Conservation (phyloP, 352 stramenopile genomes). For the Phytophthora aleatoria region DNA sequence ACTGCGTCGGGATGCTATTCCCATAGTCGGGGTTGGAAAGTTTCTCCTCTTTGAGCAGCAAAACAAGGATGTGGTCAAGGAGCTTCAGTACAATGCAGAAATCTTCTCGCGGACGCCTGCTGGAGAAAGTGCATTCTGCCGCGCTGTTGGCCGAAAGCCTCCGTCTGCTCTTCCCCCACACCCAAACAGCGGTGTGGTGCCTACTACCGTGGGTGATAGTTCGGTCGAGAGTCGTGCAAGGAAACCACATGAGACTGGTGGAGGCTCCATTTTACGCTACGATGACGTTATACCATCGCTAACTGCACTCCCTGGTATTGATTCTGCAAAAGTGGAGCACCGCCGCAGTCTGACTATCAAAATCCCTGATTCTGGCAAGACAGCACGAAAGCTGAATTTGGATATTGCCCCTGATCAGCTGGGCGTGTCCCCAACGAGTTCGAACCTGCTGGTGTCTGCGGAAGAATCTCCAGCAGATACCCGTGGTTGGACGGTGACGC, state of each 20-base stretch:
- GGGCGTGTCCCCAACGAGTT: conserved; percentile 43
- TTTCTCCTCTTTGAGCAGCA: conserved; percentile 90
- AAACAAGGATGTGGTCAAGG: conserved; percentile 92
- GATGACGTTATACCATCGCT: conserved; percentile 36
- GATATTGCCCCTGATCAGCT: conserved; percentile 42
- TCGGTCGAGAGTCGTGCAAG: conserved; percentile 10
- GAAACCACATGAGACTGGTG: conserved; percentile 18
- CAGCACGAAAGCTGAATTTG: conserved; percentile 31
- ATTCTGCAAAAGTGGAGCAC: conserved; percentile 20
- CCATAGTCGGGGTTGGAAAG: conserved; percentile 74
- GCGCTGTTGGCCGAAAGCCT: conserved; percentile 66
- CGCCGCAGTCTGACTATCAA: conserved; percentile 35
- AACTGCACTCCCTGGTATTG: conserved; percentile 11
- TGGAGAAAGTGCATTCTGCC: conserved; percentile 78
- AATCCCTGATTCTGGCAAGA: conserved; percentile 29
- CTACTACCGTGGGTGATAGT: conserved; percentile 12
- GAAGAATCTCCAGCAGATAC: conserved; percentile 75
- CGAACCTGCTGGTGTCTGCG: conserved; percentile 67
- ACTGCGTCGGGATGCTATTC: conserved; percentile 69
- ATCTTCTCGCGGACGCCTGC: conserved; percentile 73
- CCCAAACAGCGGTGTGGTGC: conserved; percentile 25
- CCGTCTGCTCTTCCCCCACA: conserved; percentile 53
- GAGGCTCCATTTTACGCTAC: conserved; percentile 20
- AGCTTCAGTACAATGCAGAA: conserved; percentile 88
- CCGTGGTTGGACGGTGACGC: conserved; percentile 53